Percentiles rank a stretch among this genome's conserved stretches.
Evolutionary conservation across 2,329 filamentous ascomycete genomes (phyloP).

Genomic region (Dryadomyces quercus-mongolicae): DNA sequence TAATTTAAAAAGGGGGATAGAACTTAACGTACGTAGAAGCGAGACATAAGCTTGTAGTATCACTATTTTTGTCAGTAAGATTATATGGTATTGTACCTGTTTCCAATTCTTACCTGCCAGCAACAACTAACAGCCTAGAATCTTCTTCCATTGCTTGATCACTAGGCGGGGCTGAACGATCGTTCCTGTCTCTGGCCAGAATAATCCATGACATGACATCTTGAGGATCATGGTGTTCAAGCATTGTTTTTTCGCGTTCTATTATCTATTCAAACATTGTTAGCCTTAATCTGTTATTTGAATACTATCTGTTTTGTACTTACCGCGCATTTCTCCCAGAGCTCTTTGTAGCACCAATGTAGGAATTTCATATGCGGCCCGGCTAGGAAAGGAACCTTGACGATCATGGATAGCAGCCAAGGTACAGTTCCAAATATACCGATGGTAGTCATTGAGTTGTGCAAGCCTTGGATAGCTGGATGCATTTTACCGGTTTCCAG

Average conservation of each 20-base stretch:
- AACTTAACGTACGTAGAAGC: neutral
- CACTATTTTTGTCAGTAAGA: neutral
- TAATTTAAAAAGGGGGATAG: neutral
- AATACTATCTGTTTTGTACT: neutral
- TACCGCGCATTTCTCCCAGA: neutral
- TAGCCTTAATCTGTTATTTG: neutral
- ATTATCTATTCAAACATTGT: neutral
- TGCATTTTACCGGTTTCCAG: neutral
- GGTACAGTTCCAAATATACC: neutral
- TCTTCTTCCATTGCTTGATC: neutral
- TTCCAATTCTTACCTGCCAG: neutral
- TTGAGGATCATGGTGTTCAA: neutral
- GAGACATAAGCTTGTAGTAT: neutral
- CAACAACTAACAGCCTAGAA: neutral
- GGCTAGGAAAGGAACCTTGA: neutral
- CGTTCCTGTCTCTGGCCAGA: neutral
- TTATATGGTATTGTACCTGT: neutral
- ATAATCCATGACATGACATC: neutral
- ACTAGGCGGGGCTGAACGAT: neutral
- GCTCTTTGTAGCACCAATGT: neutral
- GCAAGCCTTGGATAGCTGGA: neutral
- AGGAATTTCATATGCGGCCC: neutral
- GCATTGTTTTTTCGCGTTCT: neutral
- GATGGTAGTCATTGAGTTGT: neutral
- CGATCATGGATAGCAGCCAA: neutral